Base-by-base conservation (phyloP, 441 rosid genomes). In the Gossypium gossypioides region DNA sequence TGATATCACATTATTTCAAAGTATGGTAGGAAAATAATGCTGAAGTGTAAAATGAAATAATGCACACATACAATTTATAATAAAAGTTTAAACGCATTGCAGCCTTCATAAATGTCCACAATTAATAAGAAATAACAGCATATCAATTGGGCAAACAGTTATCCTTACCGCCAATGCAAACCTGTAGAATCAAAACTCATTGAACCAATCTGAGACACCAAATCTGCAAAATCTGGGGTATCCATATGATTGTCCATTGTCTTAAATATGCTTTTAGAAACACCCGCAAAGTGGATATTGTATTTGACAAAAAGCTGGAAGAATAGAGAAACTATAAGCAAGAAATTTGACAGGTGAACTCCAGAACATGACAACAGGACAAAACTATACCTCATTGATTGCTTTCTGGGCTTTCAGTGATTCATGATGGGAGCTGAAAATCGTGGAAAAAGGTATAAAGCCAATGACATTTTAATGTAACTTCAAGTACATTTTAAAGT, bases 241-340 rank as follows among this genome's bases (percentile, higher is more conserved):
- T 91, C 98, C 44, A 71, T 74, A 63, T 79, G 84, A 84, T 81
- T 82, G 71, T 84, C 93, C 77, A 86, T 71, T 66, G 87, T 77
- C 86, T 81, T 86, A 82, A 90, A 86, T 69, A 91, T 84, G 88
- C 86, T 92, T 86, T 79, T 87, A 71, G 97, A 89, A 62, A 96
- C 87, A 77, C 98, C 99, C 72, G 89, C 86, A 62, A 93, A 96
- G 88, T 90, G 86, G 79, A 91, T 93, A 84, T 96, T 96, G 91
- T 89, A 96, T 83, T 91, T 91, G 86, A 96, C 98, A 86, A 96
- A 96, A 76, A 96, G 95, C 99, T 96, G 97, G 75, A 61, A 69
- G 73, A 67, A 77, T n/a, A 55, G 65, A 79, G 70, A 69, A 72
- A 51, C 52, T 22, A 74, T 78, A 76, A 80, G 68, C 73, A 60